Percentiles rank a stretch among this genome's conserved stretches.
Evolutionary conservation across 73 alveolate genomes (phyloP).

Genomic region (Tetrahymena elliotti): DNA sequence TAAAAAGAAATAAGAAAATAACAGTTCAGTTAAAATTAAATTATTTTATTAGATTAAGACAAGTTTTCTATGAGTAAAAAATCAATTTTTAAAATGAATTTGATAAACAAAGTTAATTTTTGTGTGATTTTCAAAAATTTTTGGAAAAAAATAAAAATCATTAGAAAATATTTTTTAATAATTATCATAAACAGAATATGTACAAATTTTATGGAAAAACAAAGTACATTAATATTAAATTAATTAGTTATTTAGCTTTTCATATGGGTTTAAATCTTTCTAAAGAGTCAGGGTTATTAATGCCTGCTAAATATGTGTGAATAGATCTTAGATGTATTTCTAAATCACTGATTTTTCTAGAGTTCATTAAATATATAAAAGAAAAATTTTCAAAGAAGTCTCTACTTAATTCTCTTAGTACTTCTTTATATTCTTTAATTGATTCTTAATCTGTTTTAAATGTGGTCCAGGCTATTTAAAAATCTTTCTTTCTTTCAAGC

Average conservation of each 20-base stretch:
- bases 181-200: no score
- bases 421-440: neutral
- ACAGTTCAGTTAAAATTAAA: no score
- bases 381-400: neutral
- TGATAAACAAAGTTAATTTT: no score
- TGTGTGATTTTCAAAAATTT: no score
- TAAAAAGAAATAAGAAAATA: no score
- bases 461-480: neutral
- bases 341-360: neutral
- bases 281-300: neutral
- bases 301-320: neutral
- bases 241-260: neutral
- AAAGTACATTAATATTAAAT: neutral
- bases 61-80: no score
- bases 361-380: neutral
- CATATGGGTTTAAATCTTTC: neutral
- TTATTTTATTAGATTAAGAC: no score
- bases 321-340: neutral
- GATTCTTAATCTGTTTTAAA: neutral
- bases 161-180: no score
- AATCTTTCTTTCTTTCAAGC: neutral
- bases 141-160: no score
- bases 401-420: neutral
- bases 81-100: no score
- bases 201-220: no score